These are phyloP conservation scores for Ogataea wickerhamii DNA, from an alignment of 805 yeast genomes.

Conservation along the genomic window DNA sequence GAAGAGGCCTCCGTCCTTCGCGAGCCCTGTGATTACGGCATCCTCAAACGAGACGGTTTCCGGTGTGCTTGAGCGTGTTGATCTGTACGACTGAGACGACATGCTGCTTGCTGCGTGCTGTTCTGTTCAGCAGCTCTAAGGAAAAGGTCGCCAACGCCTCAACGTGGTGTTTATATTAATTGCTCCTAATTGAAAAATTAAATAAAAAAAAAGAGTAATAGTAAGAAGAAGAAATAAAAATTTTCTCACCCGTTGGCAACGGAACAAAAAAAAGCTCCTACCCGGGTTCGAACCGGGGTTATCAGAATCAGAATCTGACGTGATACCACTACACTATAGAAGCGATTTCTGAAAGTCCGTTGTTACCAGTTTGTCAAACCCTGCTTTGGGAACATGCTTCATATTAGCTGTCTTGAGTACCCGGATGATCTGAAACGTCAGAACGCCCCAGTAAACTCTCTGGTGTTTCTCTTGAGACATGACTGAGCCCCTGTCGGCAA, in stretches of 20 bases:
- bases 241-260: background rate
- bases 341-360: constrained; percentile 10
- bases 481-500: too few species aligned
- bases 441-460: too few species aligned
- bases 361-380: too few species aligned
- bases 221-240: background rate
- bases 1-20: constrained; percentile 95
- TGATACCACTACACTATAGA: constrained; percentile 35
- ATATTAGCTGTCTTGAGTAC: too few species aligned
- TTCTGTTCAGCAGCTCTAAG: background rate
- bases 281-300: constrained; percentile 39
- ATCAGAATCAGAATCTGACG: constrained; percentile 35
- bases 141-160: background rate
- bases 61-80: constrained; percentile 61
- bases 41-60: constrained; percentile 69
- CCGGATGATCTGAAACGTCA: too few species aligned
- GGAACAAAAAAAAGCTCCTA: constrained; percentile 29
- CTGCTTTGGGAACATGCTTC: too few species aligned
- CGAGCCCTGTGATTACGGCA: constrained; percentile 85
- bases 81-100: constrained; percentile 62
- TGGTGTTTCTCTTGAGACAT: too few species aligned
- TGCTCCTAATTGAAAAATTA: too few species aligned
- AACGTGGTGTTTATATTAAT: too few species aligned
- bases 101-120: too few species aligned
- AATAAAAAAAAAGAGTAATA: too few species aligned